These are phyloP conservation scores for Tolypocladium album DNA, from an alignment of 2,329 filamentous ascomycete species.

Conservation along the genomic window DNA sequence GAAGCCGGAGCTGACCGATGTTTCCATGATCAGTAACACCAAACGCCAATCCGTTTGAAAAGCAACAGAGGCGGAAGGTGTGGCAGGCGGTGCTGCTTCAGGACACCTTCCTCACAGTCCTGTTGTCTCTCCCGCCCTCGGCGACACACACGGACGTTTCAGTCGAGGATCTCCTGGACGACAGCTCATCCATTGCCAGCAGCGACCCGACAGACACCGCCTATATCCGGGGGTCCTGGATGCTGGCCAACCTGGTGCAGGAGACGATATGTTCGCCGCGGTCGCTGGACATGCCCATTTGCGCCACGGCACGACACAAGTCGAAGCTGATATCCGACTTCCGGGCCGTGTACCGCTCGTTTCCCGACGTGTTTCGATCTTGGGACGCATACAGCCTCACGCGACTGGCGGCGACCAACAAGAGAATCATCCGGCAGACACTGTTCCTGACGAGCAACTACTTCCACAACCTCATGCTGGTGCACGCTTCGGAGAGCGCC, in stretches of 20 bases:
- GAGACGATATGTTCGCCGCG: slow-evolving; percentile 66
- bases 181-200: slow-evolving; percentile 43
- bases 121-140: slow-evolving; percentile 66
- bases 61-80: slow-evolving; percentile 67
- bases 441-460: slow-evolving; percentile 74
- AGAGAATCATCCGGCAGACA: slow-evolving; percentile 61
- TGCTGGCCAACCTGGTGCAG: slow-evolving; percentile 67
- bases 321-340: slow-evolving; percentile 60
- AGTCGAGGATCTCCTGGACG: slow-evolving; percentile 62
- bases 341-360: slow-evolving; percentile 59
- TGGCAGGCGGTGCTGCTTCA: slow-evolving; percentile 76
- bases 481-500: slow-evolving; percentile 59
- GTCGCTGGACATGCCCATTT: slow-evolving; percentile 63
- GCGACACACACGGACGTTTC: slow-evolving; percentile 72
- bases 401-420: slow-evolving; percentile 45
- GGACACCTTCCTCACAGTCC: slow-evolving; percentile 71
- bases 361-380: slow-evolving; percentile 59
- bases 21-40: slow-evolving; percentile 39
- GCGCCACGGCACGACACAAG: slow-evolving; percentile 57
- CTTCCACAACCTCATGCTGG: slow-evolving; percentile 71
- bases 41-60: slow-evolving; percentile 57
- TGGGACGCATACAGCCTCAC: slow-evolving; percentile 53
- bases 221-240: slow-evolving; percentile 70
- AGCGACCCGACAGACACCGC: slow-evolving; percentile 55
- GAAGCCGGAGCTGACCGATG: not conserved